A percentile compares a stretch with the other conserved stretches of the same genome.
Evolutionary conservation across 2,329 filamentous ascomycete species (phyloP).

Genomic region (Cladophialophora exuberans): DNA sequence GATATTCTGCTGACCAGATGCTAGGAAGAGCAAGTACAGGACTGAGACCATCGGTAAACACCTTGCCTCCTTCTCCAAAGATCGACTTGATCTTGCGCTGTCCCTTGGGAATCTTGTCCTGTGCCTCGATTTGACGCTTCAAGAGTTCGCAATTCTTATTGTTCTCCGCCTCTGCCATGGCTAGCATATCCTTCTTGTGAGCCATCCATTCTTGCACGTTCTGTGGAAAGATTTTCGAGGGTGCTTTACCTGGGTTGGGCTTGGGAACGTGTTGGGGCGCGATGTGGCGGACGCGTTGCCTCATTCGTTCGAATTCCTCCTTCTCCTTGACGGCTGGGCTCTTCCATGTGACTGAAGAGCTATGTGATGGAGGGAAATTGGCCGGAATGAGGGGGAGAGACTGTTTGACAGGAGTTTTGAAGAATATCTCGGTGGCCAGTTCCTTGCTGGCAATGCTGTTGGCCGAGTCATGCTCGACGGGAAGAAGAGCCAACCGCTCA

Average conservation of each 20-base stretch:
- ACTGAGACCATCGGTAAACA: conserved; percentile 24
- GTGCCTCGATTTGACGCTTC: conserved; percentile 20
- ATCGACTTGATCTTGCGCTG: conserved; percentile 23
- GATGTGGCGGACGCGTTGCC: conserved; percentile 25
- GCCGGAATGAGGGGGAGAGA: too few species aligned
- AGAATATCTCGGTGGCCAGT: conserved; percentile 10
- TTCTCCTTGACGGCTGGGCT: conserved; percentile 22
- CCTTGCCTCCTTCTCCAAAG: conserved; percentile 25
- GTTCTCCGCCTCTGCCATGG: conserved; percentile 17
- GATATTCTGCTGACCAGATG: conserved; percentile 25
- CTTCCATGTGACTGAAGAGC: conserved; percentile 28
- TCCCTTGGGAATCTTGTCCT: conserved; percentile 17
- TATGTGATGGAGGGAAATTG: conserved; percentile 18
- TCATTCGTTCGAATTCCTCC: conserved; percentile 26
- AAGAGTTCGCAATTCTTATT: conserved; percentile 19
- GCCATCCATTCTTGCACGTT: conserved; percentile 21
- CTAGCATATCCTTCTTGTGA: conserved; percentile 21
- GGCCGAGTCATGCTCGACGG: conserved; percentile 11
- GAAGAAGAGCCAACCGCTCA: too few species aligned
- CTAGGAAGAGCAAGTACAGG: conserved; percentile 23
- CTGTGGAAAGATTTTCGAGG: conserved; percentile 24
- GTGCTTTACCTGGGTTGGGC: conserved; percentile 12
- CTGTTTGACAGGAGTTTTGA: too few species aligned
- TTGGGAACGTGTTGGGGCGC: conserved; percentile 24
- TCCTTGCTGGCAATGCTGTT: conserved; percentile 16